A percentile compares a stretch with the other conserved stretches of the same genome.
Conservation (phyloP, 768 basidiomycete genomes). For the Pleurotus salmoneostramineus region DNA sequence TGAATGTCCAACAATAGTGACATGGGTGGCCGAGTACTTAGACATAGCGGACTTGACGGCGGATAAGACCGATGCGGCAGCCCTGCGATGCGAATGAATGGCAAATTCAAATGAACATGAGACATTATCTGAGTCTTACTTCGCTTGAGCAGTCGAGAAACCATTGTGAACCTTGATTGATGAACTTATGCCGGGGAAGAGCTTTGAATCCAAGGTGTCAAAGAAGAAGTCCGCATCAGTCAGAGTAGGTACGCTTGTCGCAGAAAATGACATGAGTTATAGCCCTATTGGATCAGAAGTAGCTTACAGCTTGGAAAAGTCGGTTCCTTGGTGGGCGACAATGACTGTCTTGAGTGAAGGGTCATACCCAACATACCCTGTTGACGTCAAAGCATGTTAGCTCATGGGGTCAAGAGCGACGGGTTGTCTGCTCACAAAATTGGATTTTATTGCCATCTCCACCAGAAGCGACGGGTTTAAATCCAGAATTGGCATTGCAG, state of each 20-base stretch:
- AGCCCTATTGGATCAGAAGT: neutral
- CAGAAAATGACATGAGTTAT: neutral
- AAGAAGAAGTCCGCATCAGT: conserved; percentile 34
- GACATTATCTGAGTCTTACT: conserved; percentile 18
- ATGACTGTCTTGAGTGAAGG: conserved; percentile 31
- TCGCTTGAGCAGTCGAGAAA: conserved; percentile 37
- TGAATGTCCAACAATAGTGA: conserved; percentile 45
- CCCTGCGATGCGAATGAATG: conserved; percentile 19
- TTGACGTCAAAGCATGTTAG: no score
- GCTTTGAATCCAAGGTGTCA: conserved; percentile 24
- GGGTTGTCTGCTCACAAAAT: conserved; percentile 28
- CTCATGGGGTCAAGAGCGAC: no score
- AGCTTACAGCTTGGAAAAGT: conserved; percentile 28
- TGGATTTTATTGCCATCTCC: conserved; percentile 39
- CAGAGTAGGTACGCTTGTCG: conserved; percentile 26
- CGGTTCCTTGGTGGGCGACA: conserved; percentile 41
- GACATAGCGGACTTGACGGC: conserved; percentile 36
- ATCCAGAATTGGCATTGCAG: conserved; percentile 42
- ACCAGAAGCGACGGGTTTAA: conserved; percentile 45
- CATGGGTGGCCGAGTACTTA: conserved; percentile 25
- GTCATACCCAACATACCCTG: conserved; percentile 25
- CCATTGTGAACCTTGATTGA: conserved; percentile 40
- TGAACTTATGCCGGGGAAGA: conserved; percentile 43
- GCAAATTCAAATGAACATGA: neutral
- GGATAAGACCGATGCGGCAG: conserved; percentile 34